Evolutionary conservation across 2,329 filamentous ascomycete genomes (phyloP).

Genomic region (Microdochium nivale): DNA sequence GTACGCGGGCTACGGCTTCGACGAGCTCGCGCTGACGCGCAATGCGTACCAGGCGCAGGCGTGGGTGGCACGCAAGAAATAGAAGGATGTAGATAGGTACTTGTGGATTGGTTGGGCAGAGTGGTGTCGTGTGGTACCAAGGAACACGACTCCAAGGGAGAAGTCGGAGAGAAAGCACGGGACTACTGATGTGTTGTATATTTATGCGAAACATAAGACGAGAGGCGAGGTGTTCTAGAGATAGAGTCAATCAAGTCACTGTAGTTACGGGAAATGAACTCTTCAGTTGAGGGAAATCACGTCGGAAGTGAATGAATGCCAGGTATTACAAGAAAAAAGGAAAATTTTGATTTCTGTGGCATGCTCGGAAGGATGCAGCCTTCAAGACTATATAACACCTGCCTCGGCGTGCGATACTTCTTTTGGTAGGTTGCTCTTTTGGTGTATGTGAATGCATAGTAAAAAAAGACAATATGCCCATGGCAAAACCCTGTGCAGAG

Average conservation of each 20-base stretch:
- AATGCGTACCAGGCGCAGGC: slow-evolving; percentile 47
- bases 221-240: no score
- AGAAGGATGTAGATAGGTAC: not conserved
- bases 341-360: not conserved
- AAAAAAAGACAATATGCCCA: not conserved
- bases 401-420: not conserved
- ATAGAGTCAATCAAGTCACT: no score
- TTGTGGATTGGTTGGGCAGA: no score
- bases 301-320: not conserved
- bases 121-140: no score
- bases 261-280: no score
- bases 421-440: not conserved
- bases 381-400: not conserved
- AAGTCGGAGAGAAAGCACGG: no score
- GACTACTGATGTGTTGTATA: no score
- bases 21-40: slow-evolving; percentile 37
- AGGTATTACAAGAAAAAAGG: not conserved
- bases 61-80: slow-evolving; percentile 33
- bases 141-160: no score
- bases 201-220: no score
- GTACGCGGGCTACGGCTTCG: slow-evolving; percentile 43
- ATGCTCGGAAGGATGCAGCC: not conserved
- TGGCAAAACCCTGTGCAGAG: not conserved
- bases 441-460: not conserved
- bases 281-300: no score